A percentile compares a stretch with the other conserved stretches of the same genome.
Evolutionary conservation across 2,329 filamentous ascomycete species (phyloP).

Genomic region (Colletotrichum godetiae): DNA sequence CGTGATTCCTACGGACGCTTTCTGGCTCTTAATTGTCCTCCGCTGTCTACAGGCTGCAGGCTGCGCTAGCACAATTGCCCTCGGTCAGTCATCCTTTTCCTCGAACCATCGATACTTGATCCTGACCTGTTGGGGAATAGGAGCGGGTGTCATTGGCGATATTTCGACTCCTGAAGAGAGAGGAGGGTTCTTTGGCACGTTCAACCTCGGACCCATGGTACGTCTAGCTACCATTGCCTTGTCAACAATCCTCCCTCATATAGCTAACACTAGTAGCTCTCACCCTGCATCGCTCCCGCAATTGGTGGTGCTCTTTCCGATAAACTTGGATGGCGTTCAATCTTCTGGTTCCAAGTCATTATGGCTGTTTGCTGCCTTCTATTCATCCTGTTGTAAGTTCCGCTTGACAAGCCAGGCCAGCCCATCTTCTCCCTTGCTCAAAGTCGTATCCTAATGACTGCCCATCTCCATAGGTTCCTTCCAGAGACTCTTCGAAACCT

Average conservation of each 20-base stretch:
- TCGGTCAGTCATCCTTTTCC: constrained; percentile 21
- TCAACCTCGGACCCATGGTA: constrained; percentile 47
- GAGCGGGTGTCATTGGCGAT: constrained; percentile 47
- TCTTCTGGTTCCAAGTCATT: constrained; percentile 67
- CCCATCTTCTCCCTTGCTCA: too few relatives aligned
- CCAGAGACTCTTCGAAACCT: constrained; percentile 46
- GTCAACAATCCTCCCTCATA: background rate
- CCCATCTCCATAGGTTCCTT: constrained; percentile 33
- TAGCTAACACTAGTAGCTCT: constrained; percentile 41
- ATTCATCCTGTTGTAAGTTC: constrained; percentile 42
- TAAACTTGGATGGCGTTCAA: constrained; percentile 59
- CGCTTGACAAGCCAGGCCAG: too few relatives aligned
- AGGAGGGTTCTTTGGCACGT: constrained; percentile 47
- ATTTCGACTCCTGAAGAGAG: constrained; percentile 46
- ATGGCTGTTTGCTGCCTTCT: constrained; percentile 50
- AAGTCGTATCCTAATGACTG: background rate
- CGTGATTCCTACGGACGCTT: constrained; percentile 44
- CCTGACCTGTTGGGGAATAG: background rate
- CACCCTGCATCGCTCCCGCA: constrained; percentile 60
- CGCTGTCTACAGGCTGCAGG: constrained; percentile 45
- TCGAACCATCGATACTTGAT: rapidly evolving
- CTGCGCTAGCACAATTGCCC: constrained; percentile 48
- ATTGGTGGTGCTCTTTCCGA: constrained; percentile 61
- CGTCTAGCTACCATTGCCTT: background rate
- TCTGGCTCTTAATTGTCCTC: constrained; percentile 47